Percentiles rank a stretch among this genome's conserved stretches.
Evolutionary conservation across 805 yeast species (phyloP).

Genomic region (Cephaloascus fragrans): DNA sequence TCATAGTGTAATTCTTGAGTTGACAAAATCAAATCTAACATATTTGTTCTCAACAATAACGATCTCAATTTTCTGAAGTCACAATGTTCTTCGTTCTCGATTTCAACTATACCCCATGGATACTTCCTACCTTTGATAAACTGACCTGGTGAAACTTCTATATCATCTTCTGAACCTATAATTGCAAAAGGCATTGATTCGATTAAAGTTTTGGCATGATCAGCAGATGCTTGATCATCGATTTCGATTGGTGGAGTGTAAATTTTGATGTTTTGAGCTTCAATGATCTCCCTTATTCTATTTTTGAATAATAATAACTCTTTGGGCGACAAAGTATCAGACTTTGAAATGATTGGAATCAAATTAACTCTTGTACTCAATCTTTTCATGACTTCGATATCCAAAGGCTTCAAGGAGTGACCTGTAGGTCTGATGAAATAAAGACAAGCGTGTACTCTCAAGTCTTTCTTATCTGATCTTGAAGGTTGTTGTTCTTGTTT

Average conservation of each 20-base stretch:
- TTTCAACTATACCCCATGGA: constrained; percentile 88
- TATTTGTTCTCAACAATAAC: constrained; percentile 68
- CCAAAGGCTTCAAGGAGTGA: constrained; percentile 78
- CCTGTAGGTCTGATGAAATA: constrained; percentile 91
- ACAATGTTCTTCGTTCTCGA: constrained; percentile 78
- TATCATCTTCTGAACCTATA: constrained; percentile 67
- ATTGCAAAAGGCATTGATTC: constrained; percentile 85
- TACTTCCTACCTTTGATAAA: constrained; percentile 72
- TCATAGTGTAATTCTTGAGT: constrained; percentile 81
- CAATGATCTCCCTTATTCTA: constrained; percentile 74
- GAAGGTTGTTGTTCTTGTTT: constrained; percentile 90
- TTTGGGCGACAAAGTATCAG: constrained; percentile 71
- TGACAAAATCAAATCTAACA: constrained; percentile 71
- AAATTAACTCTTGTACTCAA: constrained; percentile 72
- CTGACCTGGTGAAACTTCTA: constrained; percentile 53
- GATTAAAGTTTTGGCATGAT: constrained; percentile 70
- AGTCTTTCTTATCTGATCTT: constrained; percentile 57
- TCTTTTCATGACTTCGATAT: constrained; percentile 81
- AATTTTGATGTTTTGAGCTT: constrained; percentile 73
- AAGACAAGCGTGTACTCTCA: constrained; percentile 84
- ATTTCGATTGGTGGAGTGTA: constrained; percentile 77
- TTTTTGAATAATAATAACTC: constrained; percentile 64
- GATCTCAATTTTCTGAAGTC: constrained; percentile 78
- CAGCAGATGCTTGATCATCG: constrained; percentile 68
- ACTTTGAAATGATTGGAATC: constrained; percentile 82